These are phyloP conservation scores for Phyllosticta ampelicida DNA, from an alignment of 2,329 filamentous ascomycete species.

Conservation along the genomic window DNA sequence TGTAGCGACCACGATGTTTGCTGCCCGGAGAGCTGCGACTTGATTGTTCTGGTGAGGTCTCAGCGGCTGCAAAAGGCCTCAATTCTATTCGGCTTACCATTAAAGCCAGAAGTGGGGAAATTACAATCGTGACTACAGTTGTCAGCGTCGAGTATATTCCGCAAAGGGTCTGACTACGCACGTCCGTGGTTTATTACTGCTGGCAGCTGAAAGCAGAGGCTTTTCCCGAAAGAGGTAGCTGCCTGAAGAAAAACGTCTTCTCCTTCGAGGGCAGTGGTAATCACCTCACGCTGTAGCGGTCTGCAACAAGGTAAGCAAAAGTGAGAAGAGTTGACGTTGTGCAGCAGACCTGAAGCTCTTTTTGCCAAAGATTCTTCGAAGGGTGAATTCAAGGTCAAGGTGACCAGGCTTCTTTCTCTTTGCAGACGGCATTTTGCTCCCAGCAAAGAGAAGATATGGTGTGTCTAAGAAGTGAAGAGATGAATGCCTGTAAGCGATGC, in stretches of 20 bases:
- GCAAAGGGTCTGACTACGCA: conserved; percentile 34
- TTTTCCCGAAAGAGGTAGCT: conserved; percentile 84
- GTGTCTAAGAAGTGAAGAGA: not conserved
- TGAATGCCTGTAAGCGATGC: not conserved
- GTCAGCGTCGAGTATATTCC: conserved; percentile 12
- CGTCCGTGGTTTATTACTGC: conserved; percentile 80
- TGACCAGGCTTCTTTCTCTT: conserved; percentile 18
- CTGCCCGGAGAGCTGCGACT: conserved; percentile 64
- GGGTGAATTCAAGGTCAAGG: conserved; percentile 54
- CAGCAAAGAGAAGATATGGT: not conserved
- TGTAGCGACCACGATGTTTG: conserved; percentile 69
- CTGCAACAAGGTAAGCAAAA: conserved; percentile 34
- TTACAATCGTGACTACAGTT: conserved; percentile 66
- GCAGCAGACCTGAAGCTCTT: conserved; percentile 53
- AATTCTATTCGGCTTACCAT: conserved; percentile 50
- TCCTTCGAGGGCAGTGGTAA: conserved; percentile 66
- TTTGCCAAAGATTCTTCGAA: conserved; percentile 64
- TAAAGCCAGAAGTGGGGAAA: conserved; percentile 78
- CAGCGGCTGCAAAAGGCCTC: conserved; percentile 2
- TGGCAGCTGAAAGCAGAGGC: conserved; percentile 83
- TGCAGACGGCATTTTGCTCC: conserved; percentile 20
- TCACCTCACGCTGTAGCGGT: conserved; percentile 78
- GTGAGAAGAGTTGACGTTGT: conserved; percentile 9
- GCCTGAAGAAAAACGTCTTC: conserved; percentile 92
- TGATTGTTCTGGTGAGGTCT: conserved; percentile 62